These are phyloP conservation scores for Suillus ampliporus DNA, from an alignment of 768 basidiomycete species.

Conservation along the genomic window DNA sequence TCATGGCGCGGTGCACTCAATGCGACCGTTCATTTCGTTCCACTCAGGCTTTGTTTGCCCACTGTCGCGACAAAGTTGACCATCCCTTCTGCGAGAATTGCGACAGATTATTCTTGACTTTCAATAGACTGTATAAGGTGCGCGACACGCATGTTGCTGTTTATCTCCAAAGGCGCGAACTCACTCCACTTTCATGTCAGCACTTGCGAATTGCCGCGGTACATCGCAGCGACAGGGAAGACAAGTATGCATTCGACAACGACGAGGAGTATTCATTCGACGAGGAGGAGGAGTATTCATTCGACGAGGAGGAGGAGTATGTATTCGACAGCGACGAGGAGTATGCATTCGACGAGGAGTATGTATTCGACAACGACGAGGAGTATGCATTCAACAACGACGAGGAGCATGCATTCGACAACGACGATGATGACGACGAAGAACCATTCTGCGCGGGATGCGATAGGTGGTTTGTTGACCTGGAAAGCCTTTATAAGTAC, in stretches of 20 bases:
- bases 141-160: not conserved
- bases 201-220: not conserved
- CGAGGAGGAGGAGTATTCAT: too few species aligned
- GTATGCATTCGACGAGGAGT: too few species aligned
- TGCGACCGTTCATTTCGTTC: slow-evolving; percentile 3
- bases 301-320: too few species aligned
- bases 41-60: slow-evolving; percentile 24
- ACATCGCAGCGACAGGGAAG: slow-evolving; percentile 5
- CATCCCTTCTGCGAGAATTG: slow-evolving; percentile 27
- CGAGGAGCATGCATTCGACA: too few species aligned
- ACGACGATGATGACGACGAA: slow-evolving; percentile 17
- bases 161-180: not conserved
- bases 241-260: slow-evolving; percentile 9
- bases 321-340: too few species aligned
- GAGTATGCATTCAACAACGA: too few species aligned
- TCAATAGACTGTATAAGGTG: slow-evolving; percentile 19
- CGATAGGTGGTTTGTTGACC: slow-evolving; percentile 27
- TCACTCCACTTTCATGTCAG: not conserved
- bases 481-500: slow-evolving; percentile 25
- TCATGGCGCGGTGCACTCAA: slow-evolving; percentile 5
- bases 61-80: slow-evolving; percentile 24
- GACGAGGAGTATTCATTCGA: too few species aligned
- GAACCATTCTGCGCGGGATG: slow-evolving; percentile 30
- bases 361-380: too few species aligned
- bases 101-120: slow-evolving; percentile 23